Conservation (phyloP, 306 rosid species). For the Quercus agrifolia region DNA sequence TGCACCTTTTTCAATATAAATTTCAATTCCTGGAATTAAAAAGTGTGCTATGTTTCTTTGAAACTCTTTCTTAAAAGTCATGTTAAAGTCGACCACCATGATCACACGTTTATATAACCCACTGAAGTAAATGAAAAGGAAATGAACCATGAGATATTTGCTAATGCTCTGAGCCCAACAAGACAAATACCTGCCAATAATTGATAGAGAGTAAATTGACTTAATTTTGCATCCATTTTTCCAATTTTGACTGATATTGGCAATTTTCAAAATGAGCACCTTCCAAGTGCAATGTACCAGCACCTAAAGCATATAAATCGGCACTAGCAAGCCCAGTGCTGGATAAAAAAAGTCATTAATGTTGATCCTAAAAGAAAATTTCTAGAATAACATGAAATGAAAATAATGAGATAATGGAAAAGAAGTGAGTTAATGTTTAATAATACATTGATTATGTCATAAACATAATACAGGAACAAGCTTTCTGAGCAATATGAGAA, state of each 20-base stretch:
- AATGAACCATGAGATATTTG: neutral
- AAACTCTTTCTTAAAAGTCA: neutral
- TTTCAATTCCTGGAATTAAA: neutral
- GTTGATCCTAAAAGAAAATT: slow-evolving; percentile 12
- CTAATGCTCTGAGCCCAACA: neutral
- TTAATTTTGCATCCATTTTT: slow-evolving; percentile 74
- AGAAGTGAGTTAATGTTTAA: neutral
- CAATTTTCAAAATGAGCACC: slow-evolving; percentile 26
- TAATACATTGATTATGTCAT: neutral
- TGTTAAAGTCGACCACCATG: neutral
- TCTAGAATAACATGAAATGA: neutral
- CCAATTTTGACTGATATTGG: slow-evolving; percentile 43
- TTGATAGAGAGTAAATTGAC: slow-evolving; percentile 68
- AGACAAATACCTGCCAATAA: slow-evolving; percentile 79
- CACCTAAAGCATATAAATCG: slow-evolving; percentile 74
- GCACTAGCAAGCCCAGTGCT: slow-evolving; percentile 88
- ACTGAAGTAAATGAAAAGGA: neutral
- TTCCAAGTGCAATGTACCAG: slow-evolving; percentile 53
- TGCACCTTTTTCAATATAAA: neutral
- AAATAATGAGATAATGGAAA: slow-evolving; percentile 1
- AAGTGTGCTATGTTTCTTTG: slow-evolving; percentile 2
- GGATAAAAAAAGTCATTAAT: slow-evolving; percentile 34
- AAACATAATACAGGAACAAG: neutral
- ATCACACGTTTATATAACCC: neutral
- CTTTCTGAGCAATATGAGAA: neutral